Conservation (phyloP, 2,329 filamentous ascomycete species). For the Shiraia bambusicola region DNA sequence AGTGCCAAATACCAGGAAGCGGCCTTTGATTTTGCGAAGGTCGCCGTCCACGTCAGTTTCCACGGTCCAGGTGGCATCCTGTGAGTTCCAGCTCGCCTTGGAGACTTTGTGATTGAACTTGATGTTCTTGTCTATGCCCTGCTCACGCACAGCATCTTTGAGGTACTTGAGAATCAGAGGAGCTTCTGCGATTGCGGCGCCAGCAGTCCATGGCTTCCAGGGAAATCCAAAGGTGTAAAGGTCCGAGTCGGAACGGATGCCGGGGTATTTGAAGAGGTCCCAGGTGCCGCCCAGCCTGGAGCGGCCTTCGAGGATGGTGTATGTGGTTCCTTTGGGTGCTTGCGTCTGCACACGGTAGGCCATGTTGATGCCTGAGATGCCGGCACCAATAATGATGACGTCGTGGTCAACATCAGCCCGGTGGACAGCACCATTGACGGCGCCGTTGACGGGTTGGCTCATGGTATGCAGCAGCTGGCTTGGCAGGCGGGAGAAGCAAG, state of each 20-base stretch:
- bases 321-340: conserved; percentile 54
- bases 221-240: conserved; percentile 56
- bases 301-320: conserved; percentile 68
- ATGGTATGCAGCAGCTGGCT: too few species aligned
- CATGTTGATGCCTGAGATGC: conserved; percentile 72
- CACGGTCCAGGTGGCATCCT: conserved; percentile 30
- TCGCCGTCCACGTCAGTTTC: conserved; percentile 12
- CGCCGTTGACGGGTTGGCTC: too few species aligned
- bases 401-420: conserved; percentile 15
- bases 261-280: conserved; percentile 72
- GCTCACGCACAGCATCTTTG: conserved; percentile 36
- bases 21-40: conserved; percentile 17
- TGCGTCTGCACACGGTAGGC: conserved; percentile 64
- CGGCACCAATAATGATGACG: conserved; percentile 65
- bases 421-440: too few species aligned
- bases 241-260: conserved; percentile 55
- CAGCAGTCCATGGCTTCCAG: conserved; percentile 64
- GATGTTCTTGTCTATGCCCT: conserved; percentile 48
- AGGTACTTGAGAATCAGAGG: conserved; percentile 45
- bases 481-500: too few species aligned
- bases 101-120: conserved; percentile 42
- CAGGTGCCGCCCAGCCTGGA: conserved; percentile 69
- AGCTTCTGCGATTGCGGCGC: conserved; percentile 43
- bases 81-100: conserved; percentile 43
- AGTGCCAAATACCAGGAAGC: conserved; percentile 58